phyloP scores from a whole-genome alignment of 768 basidiomycete species.

The Panaeolus cyanescens region DNA sequence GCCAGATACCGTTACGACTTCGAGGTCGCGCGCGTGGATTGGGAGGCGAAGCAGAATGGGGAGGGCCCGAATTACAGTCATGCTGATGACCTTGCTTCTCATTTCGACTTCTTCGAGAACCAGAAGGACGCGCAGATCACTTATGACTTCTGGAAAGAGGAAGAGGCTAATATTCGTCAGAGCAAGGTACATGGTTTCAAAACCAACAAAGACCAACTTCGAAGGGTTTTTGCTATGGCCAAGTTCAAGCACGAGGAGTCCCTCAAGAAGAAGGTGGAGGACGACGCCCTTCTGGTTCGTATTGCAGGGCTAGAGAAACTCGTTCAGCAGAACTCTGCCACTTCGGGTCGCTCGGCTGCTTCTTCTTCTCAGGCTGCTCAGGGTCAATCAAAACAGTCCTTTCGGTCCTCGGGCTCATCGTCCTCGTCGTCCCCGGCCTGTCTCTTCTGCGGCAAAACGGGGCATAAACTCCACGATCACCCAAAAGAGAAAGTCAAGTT shows the following conservation, averaged over 20 bases:
- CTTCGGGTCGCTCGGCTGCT: not conserved
- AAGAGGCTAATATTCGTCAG: slow-evolving; percentile 5
- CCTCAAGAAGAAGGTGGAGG: not conserved
- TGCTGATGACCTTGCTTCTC: not conserved
- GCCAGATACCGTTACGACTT: slow-evolving; percentile 10
- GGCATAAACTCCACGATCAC: slow-evolving; percentile 19
- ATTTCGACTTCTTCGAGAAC: slow-evolving; percentile 11
- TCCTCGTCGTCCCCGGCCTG: slow-evolving; percentile 16
- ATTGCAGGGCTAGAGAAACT: not conserved
- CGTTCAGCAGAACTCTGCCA: not conserved
- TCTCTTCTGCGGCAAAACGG: slow-evolving; percentile 18
- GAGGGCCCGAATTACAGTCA: not conserved
- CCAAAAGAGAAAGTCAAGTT: slow-evolving; percentile 5
- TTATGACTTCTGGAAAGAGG: slow-evolving; percentile 3
- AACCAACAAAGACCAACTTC: not conserved
- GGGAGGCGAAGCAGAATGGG: not conserved
- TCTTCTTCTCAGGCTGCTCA: not conserved
- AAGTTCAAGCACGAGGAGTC: not conserved
- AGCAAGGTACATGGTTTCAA: not conserved
- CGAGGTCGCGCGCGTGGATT: not conserved
- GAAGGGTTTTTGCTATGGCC: not conserved
- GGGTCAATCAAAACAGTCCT: not conserved
- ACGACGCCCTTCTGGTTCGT: not conserved
- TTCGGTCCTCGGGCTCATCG: not conserved
- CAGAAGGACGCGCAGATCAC: not conserved